Evolutionary conservation across 345 rosid genomes (phyloP).

Genomic region (Salix caprea): DNA sequence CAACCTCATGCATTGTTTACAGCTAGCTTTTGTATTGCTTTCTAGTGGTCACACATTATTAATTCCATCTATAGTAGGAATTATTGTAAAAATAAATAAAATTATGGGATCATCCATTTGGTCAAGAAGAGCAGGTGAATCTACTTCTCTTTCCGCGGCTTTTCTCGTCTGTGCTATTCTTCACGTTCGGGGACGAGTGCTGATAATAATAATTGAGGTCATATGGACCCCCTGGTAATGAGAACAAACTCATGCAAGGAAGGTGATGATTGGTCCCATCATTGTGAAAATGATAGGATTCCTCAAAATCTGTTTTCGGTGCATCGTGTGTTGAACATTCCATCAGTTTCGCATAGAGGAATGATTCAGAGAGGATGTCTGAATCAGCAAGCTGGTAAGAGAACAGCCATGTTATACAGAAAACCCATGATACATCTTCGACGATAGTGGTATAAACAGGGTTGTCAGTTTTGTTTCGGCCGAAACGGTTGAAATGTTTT

Average conservation of each 20-base stretch:
- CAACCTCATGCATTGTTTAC: background rate
- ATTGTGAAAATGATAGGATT: too few relatives aligned
- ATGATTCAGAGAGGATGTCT: background rate
- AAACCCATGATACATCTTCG: background rate
- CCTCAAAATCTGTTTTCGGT: too few relatives aligned
- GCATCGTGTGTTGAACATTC: too few relatives aligned
- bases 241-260: too few relatives aligned
- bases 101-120: background rate
- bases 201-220: too few relatives aligned
- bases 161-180: constrained; percentile 13
- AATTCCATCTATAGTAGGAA: too few relatives aligned
- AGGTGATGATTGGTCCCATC: too few relatives aligned
- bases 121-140: constrained; percentile 37
- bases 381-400: background rate
- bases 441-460: background rate
- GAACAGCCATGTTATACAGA: background rate
- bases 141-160: constrained; percentile 3
- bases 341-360: background rate
- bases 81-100: background rate
- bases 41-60: too few relatives aligned
- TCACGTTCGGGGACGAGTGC: background rate
- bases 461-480: too few relatives aligned
- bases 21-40: too few relatives aligned
- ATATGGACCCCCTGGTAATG: too few relatives aligned
- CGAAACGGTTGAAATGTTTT: too few relatives aligned